Evolutionary conservation across 225 moss, liverwort and hornwort genomes (phyloP).

Genomic region (Lunularia cruciata): DNA sequence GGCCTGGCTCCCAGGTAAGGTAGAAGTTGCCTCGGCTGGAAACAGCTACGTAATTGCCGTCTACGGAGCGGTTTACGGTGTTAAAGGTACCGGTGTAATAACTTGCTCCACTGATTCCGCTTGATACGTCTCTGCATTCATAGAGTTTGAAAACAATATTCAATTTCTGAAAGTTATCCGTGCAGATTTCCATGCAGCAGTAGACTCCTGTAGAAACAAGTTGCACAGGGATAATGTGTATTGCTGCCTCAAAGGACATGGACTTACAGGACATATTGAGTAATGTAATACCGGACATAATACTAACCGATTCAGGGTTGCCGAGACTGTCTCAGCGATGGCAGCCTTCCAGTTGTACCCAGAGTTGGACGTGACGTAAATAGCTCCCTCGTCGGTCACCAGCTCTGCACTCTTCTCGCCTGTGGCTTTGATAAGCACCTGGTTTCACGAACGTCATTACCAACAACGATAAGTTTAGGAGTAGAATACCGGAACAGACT

Average conservation of each 20-base stretch:
- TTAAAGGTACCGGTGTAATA: conserved; percentile 94
- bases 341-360: conserved; percentile 98
- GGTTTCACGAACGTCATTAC: not conserved
- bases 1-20: conserved; percentile 94
- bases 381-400: conserved; percentile 96
- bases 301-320: conserved; percentile 76
- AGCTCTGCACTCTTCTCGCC: conserved; percentile 72
- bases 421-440: conserved; percentile 70
- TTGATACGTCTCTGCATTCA: conserved; percentile 81
- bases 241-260: too few species aligned
- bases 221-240: too few species aligned
- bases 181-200: too few species aligned
- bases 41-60: conserved; percentile 85
- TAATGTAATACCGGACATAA: not conserved
- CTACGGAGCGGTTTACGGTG: conserved; percentile 76
- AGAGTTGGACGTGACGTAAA: conserved; percentile 72
- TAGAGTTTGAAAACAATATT: too few species aligned
- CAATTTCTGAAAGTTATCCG: too few species aligned
- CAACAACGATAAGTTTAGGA: too few species aligned
- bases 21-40: conserved; percentile 97
- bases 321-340: conserved; percentile 94
- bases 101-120: conserved; percentile 96
- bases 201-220: too few species aligned
- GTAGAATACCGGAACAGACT: too few species aligned
- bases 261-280: too few species aligned